Base-by-base conservation (phyloP, 1,139 yeast genomes). In the Scheffersomyces parashehatae region DNA sequence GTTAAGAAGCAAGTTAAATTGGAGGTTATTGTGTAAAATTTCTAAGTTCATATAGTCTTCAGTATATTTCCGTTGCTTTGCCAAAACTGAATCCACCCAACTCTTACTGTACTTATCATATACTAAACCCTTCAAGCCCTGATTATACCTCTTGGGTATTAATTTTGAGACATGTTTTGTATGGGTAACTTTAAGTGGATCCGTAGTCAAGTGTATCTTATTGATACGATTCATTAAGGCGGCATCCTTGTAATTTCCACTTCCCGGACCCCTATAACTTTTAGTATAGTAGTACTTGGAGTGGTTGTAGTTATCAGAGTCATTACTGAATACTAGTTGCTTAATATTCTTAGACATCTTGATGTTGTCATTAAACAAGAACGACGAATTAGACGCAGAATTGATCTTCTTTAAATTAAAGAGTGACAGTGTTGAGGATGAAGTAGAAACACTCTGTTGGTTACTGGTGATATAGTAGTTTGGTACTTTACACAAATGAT, bases 171-270 rank as follows among this genome's bases (percentile, higher is more conserved):
- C 29, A 35, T 53, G 58, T 29, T 16, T 12, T 4, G 45, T 47
- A 32, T 52, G 53, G 3, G 48, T 33, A 3, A 53, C 53, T 24
- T 59, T 60, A 11, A 50, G 42, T 20, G 51, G 41, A 36, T 52
- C 37, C 30, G 50, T 39, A 8, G 59, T 48, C 3, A 60, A 47
- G 11, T 60, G 68, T 34, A 70, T 62, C 40, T 60, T 60, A 50
- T 71, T 73, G 46, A 74, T 69, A 40, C 70, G 59, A 50, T 70
- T 71, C 52, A 72, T 67, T 26, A 73, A 54, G 2, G 76, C 68
- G 0, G 73, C 76, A 53, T 74, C 79, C 49, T 74, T 74, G 50
- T 72, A 74, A 48, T 72, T 73, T 3, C 79, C 78, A 44, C 74
- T 68, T 1, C 78, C 78, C 4, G 77, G 77, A 0, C 79, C 79